Evolutionary conservation across 108 stramenopile species (phyloP), one percentile per base, ranked within the genome.

Genomic region (Parietichytrium sp.): DNA sequence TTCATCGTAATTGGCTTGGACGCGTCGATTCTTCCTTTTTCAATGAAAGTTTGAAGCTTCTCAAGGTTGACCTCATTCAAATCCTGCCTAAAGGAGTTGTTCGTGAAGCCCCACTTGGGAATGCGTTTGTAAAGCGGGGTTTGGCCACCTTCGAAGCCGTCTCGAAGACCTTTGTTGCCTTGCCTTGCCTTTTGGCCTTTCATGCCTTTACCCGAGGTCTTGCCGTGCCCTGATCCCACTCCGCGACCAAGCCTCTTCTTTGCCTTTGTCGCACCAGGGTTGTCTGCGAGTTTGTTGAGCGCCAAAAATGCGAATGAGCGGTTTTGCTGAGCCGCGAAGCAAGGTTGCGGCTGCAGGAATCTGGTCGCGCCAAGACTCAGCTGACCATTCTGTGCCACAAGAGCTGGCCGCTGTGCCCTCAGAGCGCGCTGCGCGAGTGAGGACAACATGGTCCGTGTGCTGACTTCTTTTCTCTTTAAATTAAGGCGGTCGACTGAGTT

Each of bases 101-200:
- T 97, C 54, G 92, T 97, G 88, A 99, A 97, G 31, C 98, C 99
- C 3, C 93, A 91, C 88, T 99, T 99, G 77, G 99, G 99, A 29
- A 98, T 47, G 13, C 91, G 86, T 78, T 95, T 93, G 90, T 93
- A 93, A 36, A 98, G 87, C 51, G 94, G 95, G 33, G 99, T 99
- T 85, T 99, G 99, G 2, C 99, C 99, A 54, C 99, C 99, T 86
- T 98, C 99, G 82, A 98, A 99, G n/a, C 93, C 93, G 0, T 25
- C 51, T 6, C 54, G 81, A 8, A 88, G 79, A 54, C 80, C 81
- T 12, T 36, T 48, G 47, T 92, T 90, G 20, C 96, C 95, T 16
- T 89, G 55, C 33, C 97, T 87, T 6, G 95, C 87, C 86, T 95
- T 94, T 82, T 95, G 93, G 20, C 98, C 97, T 86, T 99, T 98